Conservation (phyloP, 306 rosid species). For the Dicorynia guianensis region DNA sequence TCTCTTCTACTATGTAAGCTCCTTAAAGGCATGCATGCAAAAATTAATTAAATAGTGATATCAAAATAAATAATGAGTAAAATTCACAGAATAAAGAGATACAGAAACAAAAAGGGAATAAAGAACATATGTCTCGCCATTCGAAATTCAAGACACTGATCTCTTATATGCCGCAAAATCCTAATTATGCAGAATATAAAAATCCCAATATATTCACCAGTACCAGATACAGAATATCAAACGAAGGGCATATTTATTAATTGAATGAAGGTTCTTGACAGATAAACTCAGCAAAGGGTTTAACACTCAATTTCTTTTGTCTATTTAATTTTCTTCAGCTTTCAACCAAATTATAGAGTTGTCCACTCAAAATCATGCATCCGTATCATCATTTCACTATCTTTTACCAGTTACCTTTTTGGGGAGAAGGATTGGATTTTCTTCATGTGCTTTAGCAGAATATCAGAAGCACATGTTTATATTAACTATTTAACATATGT, state of each 20-base stretch:
- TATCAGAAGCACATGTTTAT: background rate
- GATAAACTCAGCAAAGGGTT: conserved; percentile 11
- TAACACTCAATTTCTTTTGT: conserved; percentile 19
- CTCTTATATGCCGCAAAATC: conserved; percentile 2
- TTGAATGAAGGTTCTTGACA: conserved; percentile 14
- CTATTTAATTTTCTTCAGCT: conserved; percentile 21
- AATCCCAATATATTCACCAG: background rate
- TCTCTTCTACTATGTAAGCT: conserved; percentile 3
- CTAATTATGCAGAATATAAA: background rate
- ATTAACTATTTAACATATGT: conserved; percentile 14
- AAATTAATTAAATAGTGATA: background rate
- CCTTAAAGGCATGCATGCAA: background rate
- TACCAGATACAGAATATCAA: conserved; percentile 22
- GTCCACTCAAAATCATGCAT: background rate
- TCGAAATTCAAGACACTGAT: background rate
- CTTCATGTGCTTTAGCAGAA: conserved; percentile 21
- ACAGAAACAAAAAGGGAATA: background rate
- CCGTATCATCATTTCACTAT: conserved; percentile 7
- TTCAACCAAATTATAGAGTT: conserved; percentile 18
- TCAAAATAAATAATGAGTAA: background rate
- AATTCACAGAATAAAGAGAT: background rate
- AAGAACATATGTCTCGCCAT: background rate
- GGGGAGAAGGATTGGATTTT: conserved; percentile 27
- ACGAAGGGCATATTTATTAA: conserved; percentile 4
- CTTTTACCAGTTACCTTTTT: conserved; percentile 17